Percentiles rank a stretch among this genome's conserved stretches.
phyloP scores from a whole-genome alignment of 2,329 filamentous ascomycete genomes.

The Clonostachys chloroleuca region DNA sequence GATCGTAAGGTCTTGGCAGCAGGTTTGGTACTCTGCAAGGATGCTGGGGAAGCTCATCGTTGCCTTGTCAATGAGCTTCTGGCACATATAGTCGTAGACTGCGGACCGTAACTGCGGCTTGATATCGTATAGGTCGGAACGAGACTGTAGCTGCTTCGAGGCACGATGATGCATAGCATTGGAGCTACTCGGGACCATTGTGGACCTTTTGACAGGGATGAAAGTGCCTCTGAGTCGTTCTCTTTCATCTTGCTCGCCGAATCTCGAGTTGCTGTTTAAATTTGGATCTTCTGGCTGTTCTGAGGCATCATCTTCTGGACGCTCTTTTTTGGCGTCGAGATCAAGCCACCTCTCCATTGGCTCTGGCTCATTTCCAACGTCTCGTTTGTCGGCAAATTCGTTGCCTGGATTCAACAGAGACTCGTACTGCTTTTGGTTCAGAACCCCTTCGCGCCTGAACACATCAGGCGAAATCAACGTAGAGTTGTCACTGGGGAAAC shows the following conservation, averaged over 20 bases:
- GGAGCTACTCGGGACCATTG: too few species aligned
- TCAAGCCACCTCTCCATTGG: neutral
- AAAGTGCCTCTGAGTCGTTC: constrained; percentile 54
- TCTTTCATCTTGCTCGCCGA: constrained; percentile 8
- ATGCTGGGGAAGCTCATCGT: constrained; percentile 39
- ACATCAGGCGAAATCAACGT: neutral
- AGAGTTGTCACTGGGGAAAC: neutral
- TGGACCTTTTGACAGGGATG: constrained; percentile 8
- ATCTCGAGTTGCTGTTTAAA: too few species aligned
- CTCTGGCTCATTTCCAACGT: too few species aligned
- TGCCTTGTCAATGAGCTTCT: constrained; percentile 43
- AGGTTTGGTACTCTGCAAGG: constrained; percentile 41
- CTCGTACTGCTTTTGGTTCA: neutral
- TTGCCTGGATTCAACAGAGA: neutral
- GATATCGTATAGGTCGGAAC: constrained; percentile 55
- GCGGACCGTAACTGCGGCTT: constrained; percentile 48
- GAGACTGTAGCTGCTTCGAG: too few species aligned
- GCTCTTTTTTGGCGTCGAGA: neutral
- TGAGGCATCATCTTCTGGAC: neutral
- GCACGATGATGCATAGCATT: too few species aligned
- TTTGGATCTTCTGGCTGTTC: too few species aligned
- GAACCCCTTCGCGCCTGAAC: neutral
- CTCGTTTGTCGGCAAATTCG: too few species aligned
- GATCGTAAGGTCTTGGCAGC: constrained; percentile 47
- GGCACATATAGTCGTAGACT: constrained; percentile 63